Percentiles rank a stretch among this genome's conserved stretches.
phyloP scores from a whole-genome alignment of 2,329 filamentous ascomycete species.

The Dothideomycetes sp. region DNA sequence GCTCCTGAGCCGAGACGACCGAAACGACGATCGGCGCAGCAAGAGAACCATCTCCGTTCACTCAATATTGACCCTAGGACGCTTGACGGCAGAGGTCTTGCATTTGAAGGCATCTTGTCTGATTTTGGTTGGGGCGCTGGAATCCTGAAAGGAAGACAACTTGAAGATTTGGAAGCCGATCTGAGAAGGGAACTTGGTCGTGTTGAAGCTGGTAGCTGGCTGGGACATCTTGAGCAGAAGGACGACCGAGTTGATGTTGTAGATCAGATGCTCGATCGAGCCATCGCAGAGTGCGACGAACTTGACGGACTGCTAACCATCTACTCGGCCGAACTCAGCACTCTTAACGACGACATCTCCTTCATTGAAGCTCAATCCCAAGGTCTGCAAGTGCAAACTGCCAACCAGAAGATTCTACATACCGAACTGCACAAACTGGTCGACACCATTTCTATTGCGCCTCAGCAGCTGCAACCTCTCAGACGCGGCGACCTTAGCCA shows the following conservation, averaged over 20 bases:
- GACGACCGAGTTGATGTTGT: slow-evolving; percentile 85
- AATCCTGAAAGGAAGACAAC: slow-evolving; percentile 62
- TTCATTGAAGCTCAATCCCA: slow-evolving; percentile 97
- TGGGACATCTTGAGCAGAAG: slow-evolving; percentile 72
- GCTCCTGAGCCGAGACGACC: slow-evolving; percentile 7
- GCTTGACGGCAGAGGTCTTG: slow-evolving; percentile 65
- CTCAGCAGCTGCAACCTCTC: slow-evolving; percentile 64
- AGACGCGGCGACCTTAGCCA: slow-evolving; percentile 65
- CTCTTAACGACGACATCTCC: slow-evolving; percentile 86
- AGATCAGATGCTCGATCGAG: slow-evolving; percentile 73
- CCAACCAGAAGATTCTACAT: slow-evolving; percentile 90
- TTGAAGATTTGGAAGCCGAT: slow-evolving; percentile 73
- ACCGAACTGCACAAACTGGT: slow-evolving; percentile 83
- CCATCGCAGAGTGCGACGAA: slow-evolving; percentile 93
- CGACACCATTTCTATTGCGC: slow-evolving; percentile 80
- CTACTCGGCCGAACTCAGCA: slow-evolving; percentile 90
- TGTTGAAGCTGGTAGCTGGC: slow-evolving; percentile 86
- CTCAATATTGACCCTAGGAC: slow-evolving; percentile 69
- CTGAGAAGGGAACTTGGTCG: slow-evolving; percentile 81
- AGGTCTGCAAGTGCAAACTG: slow-evolving; percentile 90
- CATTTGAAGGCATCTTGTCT: slow-evolving; percentile 74
- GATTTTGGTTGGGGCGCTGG: slow-evolving; percentile 85
- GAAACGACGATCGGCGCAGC: slow-evolving; percentile 60
- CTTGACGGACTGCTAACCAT: slow-evolving; percentile 87
- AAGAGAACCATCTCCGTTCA: slow-evolving; percentile 65